Base-by-base conservation (phyloP, 129 eudicot species). In the Arctium minus region DNA sequence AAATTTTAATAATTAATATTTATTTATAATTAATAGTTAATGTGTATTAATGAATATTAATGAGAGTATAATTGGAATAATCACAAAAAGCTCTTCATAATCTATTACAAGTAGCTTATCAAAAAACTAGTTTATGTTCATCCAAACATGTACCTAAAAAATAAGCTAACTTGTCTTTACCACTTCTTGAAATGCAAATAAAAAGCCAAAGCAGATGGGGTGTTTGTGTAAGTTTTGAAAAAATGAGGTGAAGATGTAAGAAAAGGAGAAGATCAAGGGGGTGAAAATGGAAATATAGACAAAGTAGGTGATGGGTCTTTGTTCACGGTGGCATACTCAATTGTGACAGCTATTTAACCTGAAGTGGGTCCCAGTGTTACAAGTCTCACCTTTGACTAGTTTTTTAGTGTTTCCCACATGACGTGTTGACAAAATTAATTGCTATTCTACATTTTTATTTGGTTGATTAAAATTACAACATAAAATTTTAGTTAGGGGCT, bases 291-390 rank as follows among this genome's bases (percentile, higher is more conserved):
- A 72, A 84, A 53, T 29, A 48, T 70, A 3, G 44, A 15, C 39
- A 40, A 42, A 84, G 62, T 84, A 62, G 83, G 87, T 84, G 83
- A 79, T 32, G 80, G 62, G 87, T 84, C 87, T 84, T 72, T 84
- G 83, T 84, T 79, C n/a, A 42, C 60, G 80, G 80, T 84, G 87
- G 80, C 80, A 84, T 84, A 84, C 87, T 84, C 87, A 84, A 79
- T 79, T 79, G 87, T 84, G 87, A 84, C 87, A 84, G 87, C 87
- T 84, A 79, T 79, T 73, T 84, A 78, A 79, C 87, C 80, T 84
- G 87, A 84, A 64, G 68, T 84, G 64, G 87, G 83, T 38, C 83
- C 87, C 74, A 36, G 39, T 40, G 22, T 80, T 78, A 72, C 72
- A 53, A 78, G 86, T 84, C 73, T 70, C 74, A 79, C 69, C 76